Base-by-base conservation (phyloP, 805 yeast genomes). In the Wickerhamiella occidentalis region DNA sequence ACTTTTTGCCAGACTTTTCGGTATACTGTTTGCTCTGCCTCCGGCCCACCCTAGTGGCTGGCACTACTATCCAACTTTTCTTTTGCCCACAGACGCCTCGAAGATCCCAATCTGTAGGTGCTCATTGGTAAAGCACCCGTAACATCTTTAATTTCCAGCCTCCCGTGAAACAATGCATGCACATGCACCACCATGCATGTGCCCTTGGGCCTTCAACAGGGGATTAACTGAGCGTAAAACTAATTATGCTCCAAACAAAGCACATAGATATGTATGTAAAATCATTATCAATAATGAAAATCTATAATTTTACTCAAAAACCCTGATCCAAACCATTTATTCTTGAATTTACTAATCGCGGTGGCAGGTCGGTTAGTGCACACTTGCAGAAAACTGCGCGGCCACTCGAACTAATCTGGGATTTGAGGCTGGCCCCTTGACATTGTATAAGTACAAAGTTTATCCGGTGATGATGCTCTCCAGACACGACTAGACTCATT, bases 311-410 rank as follows among this genome's bases (percentile, higher is more conserved):
- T 9, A 30, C 5, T 8, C 15, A 30, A 12, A 30, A 8, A 30
- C 15, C 15, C 13, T 30, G n/a, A n/a, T n/a, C n/a, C n/a, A n/a
- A n/a, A n/a, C n/a, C n/a, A n/a, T n/a, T n/a, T n/a, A n/a, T n/a
- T n/a, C n/a, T n/a, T n/a, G n/a, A n/a, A n/a, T n/a, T n/a, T n/a
- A n/a, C n/a, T n/a, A n/a, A n/a, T n/a, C n/a, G n/a, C n/a, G 40
- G 47, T 45, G 47, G 47, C 47, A 26, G 47, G 47, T 45, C 47
- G 33, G 30, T 21, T 25, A 33, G 47, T 33, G 47, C 47, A 25
- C 47, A 33, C 17, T 45, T 45, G 47, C 47, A 45, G 36, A 33
- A n/a, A 22, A 18, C n/a, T 15, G 47, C 35, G 23, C 35, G 23
- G 29, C 47, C 47, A 35, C 47, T 8, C 23, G n/a, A 12, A 22